Evolutionary conservation across 176 grass and related monocot genomes (phyloP).

Genomic region (Cocos nucifera): DNA sequence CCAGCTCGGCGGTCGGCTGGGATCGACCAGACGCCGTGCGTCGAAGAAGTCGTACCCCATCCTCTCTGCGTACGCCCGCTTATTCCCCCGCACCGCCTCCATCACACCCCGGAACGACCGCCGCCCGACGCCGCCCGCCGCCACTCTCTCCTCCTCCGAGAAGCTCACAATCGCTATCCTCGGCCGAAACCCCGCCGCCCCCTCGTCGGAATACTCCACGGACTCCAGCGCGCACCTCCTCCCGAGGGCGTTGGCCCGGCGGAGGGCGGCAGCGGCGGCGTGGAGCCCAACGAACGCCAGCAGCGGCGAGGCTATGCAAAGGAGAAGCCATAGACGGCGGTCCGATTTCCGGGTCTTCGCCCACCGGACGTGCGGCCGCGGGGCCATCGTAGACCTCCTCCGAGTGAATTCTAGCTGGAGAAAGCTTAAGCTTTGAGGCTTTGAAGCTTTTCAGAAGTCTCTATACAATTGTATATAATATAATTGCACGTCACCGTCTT

Average conservation of each 20-base stretch:
- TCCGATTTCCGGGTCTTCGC: no score
- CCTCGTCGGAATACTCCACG: background rate
- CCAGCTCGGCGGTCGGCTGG: conserved; percentile 61
- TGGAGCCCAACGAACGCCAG: conserved; percentile 13
- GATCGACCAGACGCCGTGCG: conserved; percentile 33
- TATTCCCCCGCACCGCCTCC: conserved; percentile 42
- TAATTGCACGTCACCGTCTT: no score
- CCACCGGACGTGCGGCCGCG: no score
- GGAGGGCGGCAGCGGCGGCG: conserved; percentile 18
- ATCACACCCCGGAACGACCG: conserved; percentile 58
- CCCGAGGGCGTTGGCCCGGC: conserved; percentile 41
- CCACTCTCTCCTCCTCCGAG: conserved; percentile 40
- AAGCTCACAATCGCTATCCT: conserved; percentile 52
- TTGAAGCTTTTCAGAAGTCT: no score
- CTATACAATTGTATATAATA: no score
- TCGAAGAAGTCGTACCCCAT: conserved; percentile 54
- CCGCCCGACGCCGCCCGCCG: conserved; percentile 5
- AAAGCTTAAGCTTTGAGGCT: no score
- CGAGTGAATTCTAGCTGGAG: no score
- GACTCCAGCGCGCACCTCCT: conserved; percentile 1
- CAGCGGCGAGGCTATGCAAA: background rate
- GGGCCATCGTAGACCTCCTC: no score
- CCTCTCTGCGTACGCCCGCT: conserved; percentile 32
- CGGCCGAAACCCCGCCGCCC: background rate
- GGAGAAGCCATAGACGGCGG: conserved; percentile 21